These are phyloP conservation scores for Syzygium malaccense DNA, from an alignment of 441 rosid genomes.

Conservation along the genomic window DNA sequence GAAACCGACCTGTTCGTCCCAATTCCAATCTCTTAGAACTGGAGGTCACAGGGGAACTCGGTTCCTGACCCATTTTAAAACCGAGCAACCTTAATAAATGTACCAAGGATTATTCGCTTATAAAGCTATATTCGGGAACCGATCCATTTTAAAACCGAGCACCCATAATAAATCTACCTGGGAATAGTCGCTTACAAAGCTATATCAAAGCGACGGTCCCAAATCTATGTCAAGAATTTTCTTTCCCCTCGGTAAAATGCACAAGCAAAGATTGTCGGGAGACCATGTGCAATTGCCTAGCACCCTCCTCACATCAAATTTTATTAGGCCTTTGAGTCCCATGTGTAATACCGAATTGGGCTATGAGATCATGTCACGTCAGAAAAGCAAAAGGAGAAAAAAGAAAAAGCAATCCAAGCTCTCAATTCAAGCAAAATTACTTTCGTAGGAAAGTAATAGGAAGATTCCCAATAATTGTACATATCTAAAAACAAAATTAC, in stretches of 20 bases:
- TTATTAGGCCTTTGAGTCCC: not conserved
- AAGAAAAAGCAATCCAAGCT: not conserved
- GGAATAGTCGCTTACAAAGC: not conserved
- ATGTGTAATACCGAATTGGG: not conserved
- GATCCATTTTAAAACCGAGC: not conserved
- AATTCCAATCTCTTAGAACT: not conserved
- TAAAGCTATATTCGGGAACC: not conserved
- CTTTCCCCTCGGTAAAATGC: not conserved
- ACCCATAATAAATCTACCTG: not conserved
- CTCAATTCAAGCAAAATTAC: not conserved
- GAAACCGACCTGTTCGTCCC: not conserved
- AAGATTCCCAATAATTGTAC: not conserved
- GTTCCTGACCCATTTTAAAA: not conserved
- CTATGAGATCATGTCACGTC: not conserved
- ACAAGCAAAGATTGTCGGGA: not conserved
- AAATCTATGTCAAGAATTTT: not conserved
- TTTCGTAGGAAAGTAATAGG: not conserved
- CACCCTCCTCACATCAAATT: not conserved
- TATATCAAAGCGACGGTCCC: not conserved
- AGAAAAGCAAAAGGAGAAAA: not conserved
- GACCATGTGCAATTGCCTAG: not conserved
- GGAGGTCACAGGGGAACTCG: not conserved
- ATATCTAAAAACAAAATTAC: not conserved
- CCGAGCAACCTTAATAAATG: not conserved
- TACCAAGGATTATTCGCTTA: not conserved